Evolutionary conservation across 2,329 filamentous ascomycete species (phyloP).

Genomic region (Botrytis pseudocinerea): DNA sequence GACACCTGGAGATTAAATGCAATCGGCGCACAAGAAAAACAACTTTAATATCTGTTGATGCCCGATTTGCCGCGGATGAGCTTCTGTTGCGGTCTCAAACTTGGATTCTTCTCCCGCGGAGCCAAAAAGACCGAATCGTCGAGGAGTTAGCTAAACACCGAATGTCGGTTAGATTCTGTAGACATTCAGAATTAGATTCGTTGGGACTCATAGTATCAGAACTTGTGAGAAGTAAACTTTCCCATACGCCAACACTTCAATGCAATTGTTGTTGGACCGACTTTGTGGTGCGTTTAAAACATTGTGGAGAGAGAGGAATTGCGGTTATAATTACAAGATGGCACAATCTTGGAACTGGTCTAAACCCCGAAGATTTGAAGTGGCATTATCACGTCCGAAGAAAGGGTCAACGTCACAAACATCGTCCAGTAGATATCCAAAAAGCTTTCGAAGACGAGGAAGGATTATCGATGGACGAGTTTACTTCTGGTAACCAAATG

Average conservation of each 20-base stretch:
- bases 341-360: conserved; percentile 25
- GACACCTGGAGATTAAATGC: not conserved
- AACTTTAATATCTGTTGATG: conserved; percentile 9
- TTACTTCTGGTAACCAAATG: conserved; percentile 19
- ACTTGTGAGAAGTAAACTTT: conserved; percentile 23
- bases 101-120: conserved; percentile 28
- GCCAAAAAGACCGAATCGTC: conserved; percentile 22
- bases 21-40: not conserved
- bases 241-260: conserved; percentile 24
- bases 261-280: conserved; percentile 28
- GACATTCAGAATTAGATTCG: conserved; percentile 21
- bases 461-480: conserved; percentile 15
- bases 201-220: conserved; percentile 14
- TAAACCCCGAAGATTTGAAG: conserved; percentile 23
- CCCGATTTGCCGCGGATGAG: conserved; percentile 13
- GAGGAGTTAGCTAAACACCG: not conserved
- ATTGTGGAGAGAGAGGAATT: conserved; percentile 27
- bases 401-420: not conserved
- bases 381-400: conserved; percentile 22
- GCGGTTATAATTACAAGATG: conserved; percentile 25
- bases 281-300: conserved; percentile 26
- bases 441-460: conserved; percentile 23
- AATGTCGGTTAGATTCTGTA: conserved; percentile 16
- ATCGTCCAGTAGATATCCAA: conserved; percentile 10
- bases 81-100: conserved; percentile 29